These are phyloP conservation scores for Chrysochromulina tobinii DNA, from an alignment of 78 protist genomes.

Conservation along the genomic window DNA sequence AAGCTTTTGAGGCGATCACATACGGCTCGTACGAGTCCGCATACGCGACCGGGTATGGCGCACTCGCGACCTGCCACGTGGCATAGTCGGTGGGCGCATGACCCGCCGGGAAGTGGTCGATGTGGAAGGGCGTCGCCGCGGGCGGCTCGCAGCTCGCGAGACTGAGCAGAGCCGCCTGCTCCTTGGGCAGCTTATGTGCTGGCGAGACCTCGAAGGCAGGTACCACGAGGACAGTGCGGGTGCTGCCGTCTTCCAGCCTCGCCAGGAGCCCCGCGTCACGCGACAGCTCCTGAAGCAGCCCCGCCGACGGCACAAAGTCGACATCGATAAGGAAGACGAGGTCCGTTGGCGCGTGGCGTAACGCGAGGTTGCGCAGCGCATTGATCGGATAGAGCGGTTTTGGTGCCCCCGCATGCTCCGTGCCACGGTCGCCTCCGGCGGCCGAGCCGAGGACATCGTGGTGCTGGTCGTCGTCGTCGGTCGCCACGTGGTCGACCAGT, in stretches of 20 bases:
- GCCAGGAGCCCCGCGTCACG: neutral
- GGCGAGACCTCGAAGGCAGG: slow-evolving; percentile 19
- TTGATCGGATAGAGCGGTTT: slow-evolving; percentile 35
- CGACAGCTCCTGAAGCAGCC: neutral
- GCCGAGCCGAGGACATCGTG: neutral
- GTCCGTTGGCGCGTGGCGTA: slow-evolving; percentile 6
- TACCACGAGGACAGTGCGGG: slow-evolving; percentile 2
- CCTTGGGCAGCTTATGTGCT: neutral
- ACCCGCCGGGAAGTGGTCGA: neutral
- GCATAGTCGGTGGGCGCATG: slow-evolving; percentile 26
- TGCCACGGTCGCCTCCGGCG: neutral
- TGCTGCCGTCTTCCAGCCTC: neutral
- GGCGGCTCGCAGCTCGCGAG: neutral
- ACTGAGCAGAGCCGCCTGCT: neutral
- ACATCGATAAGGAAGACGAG: slow-evolving; percentile 40
- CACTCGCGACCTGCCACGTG: neutral
- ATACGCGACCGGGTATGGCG: neutral
- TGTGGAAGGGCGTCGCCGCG: slow-evolving; percentile 19
- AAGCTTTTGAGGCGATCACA: neutral
- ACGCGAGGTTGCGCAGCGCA: slow-evolving; percentile 42
- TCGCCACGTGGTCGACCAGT: too few species aligned
- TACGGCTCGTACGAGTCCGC: neutral
- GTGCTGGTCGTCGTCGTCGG: too few species aligned
- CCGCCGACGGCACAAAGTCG: slow-evolving; percentile 43
- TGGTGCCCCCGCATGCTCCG: neutral